Evolutionary conservation across 345 rosid genomes (phyloP), one percentile per base, ranked within the genome.

Genomic region (Gossypium anomalum): DNA sequence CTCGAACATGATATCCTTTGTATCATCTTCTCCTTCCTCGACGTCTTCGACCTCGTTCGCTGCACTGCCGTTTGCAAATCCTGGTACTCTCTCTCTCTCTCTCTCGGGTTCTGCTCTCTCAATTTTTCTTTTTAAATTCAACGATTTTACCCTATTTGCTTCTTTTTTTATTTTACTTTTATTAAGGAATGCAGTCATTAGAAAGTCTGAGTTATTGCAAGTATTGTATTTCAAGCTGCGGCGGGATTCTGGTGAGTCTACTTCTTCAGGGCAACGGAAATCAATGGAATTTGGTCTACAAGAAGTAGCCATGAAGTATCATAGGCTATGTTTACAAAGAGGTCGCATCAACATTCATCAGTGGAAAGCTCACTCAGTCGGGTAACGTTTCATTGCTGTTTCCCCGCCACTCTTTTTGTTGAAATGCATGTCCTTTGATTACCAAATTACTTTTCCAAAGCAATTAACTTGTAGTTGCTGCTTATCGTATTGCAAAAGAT

Each of bases 61-160:
- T 90, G 92, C 74, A 82, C 92, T 51, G 89, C 78, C 79, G 97
- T 94, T 70, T 89, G 93, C 89, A 92, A 82, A 75, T 83, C 86
- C 45, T 94, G 98, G 95, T 94, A 81, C 9, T 9, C 55, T 13
- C 72, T 55, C 70, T 64, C n/a, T n/a, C n/a, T n/a, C 49, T 12
- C 41, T 4, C 22, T 41, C 23, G 12, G 3, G 6, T 34, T 14
- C 77, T 60, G 41, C 64, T 23, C 23, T 59, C 38, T 7, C 49
- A 15, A 7, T 4, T 22, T 60, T 20, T 20, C 44, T 20, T 20
- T 11, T 48, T 14, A 13, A 2, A 22, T 57, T 9, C 8, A 57
- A 14, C 41, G 53, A 44, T 43, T 43, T 34, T 72, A 9, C 41
- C 16, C 20, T 44, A 3, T 63, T 63, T 19, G 23, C 14, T 74